Percentiles rank a stretch among this genome's conserved stretches.
These are phyloP conservation scores for Arthroderma sp. DNA, from an alignment of 2,329 filamentous ascomycete species.

Conservation along the genomic window DNA sequence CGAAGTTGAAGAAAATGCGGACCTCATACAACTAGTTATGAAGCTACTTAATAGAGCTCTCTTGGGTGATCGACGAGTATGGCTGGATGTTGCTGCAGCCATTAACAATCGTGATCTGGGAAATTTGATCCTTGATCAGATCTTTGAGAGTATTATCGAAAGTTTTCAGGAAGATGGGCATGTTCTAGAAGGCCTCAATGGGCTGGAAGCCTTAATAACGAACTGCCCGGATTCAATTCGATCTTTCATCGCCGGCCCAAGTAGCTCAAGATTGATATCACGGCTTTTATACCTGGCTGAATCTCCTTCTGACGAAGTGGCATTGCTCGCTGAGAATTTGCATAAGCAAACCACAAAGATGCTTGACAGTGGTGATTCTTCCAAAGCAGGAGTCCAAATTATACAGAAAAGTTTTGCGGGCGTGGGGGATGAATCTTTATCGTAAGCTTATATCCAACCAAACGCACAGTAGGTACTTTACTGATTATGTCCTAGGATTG, in stretches of 20 bases:
- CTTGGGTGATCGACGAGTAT: slow-evolving; percentile 22
- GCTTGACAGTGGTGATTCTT: slow-evolving; percentile 27
- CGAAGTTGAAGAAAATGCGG: slow-evolving; percentile 22
- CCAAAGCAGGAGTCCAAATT: slow-evolving; percentile 38
- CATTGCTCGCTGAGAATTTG: slow-evolving; percentile 27
- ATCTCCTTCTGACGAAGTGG: slow-evolving; percentile 38
- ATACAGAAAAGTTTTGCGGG: slow-evolving; percentile 39
- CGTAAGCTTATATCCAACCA: slow-evolving; percentile 21
- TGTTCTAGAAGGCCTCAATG: slow-evolving; percentile 26
- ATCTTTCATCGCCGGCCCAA: slow-evolving; percentile 29
- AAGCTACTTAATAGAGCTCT: slow-evolving; percentile 24
- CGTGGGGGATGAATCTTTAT: slow-evolving; percentile 31
- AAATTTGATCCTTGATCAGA: slow-evolving; percentile 19
- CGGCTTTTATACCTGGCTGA: slow-evolving; percentile 42
- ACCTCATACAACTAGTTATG: slow-evolving; percentile 24
- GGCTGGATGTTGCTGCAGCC: slow-evolving; percentile 26
- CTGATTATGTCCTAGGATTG: slow-evolving; percentile 35
- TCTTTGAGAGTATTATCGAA: slow-evolving; percentile 28
- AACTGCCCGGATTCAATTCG: slow-evolving; percentile 29
- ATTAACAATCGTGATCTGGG: slow-evolving; percentile 25
- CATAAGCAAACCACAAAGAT: slow-evolving; percentile 21
- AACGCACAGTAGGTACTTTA: neutral
- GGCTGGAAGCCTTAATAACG: slow-evolving; percentile 32
- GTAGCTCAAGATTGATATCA: slow-evolving; percentile 39
- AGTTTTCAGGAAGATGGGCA: slow-evolving; percentile 27